Evolutionary conservation across 352 stramenopile species (phyloP), one percentile per base, ranked within the genome.

Genomic region (Phytophthora pisi): DNA sequence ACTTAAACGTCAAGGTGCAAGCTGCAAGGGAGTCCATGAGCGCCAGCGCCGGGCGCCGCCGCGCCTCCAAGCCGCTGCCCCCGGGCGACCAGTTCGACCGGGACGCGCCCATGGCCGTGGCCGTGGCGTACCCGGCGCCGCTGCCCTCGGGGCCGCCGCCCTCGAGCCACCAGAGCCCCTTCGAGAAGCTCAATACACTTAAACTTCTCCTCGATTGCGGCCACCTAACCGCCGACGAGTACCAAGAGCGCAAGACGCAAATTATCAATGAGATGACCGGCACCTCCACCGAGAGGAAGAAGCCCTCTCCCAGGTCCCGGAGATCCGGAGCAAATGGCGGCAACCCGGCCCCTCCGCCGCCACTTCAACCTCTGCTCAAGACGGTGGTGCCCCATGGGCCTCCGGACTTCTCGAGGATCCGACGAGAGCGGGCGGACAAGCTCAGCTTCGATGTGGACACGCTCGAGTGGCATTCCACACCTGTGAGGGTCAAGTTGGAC

Each of bases 211-310:
- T 93, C 23, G 87, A 93, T 64, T 89, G 81, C 50, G 87, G 87
- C 7, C 87, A 95, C 59, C 73, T 95, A 15, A 91, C 85, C 1
- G 65, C 82, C 8, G 87, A 91, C 13, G 87, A 95, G 65, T 93
- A 95, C 52, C 81, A 91, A 30, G 86, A 92, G 45, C 82, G 87
- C 57, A 95, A 93, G 64, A 95, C 75, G 1, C 87, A 95, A 66
- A 93, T 95, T 66, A 95, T 95, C 46, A 95, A 95, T 65, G 87
- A 93, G 31, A 91, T 95, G 82, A 95, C 87, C 1, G 87, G 87
- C 2, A 95, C 87, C 15, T 91, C 78, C 4, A 89, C 84, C 0
- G 81, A 91, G 46, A 75, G 81, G 49, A 86, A 77, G 75, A 74
- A 88, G 61, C 66, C 70, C 36, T 87, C 78, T 24, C 76, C 64